Base-by-base conservation (phyloP, 305 asterid species). In the Fraxinus paxiana region DNA sequence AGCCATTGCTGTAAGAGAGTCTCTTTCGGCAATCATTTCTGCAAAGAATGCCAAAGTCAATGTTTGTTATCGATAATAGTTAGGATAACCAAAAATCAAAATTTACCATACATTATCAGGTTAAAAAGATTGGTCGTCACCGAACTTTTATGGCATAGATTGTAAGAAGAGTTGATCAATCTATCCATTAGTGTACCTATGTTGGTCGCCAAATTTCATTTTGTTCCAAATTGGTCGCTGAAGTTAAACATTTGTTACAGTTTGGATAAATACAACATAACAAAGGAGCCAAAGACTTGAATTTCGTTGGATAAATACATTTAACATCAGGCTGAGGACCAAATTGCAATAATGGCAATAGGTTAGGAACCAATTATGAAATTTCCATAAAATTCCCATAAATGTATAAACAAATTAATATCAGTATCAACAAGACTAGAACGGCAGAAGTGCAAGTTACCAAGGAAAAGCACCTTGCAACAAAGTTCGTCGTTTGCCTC, bases 401-500 rank as follows among this genome's bases (percentile, higher is more conserved):
- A 18, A 56, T 56, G 67, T 9, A 56, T 8, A 6, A 18, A 56
- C 28, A 6, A 18, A 56, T 7, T 18, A 56, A 56, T 18, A 56
- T 6, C 67, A 6, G 67, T 56, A 56, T 56, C 20, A 22, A 56
- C 67, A 56, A 18, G 28, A 56, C 67, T 56, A 56, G 67, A 56
- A 56, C 13, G 10, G 12, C 28, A 56, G 67, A 56, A 56, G 67
- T 56, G 67, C 67, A 56, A 56, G 67, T 56, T 56, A 56, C 28
- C 28, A 3, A 67, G 56, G 30, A 69, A 38, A 46, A 69, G 18
- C 67, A 89, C 91, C 91, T 83, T 82, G 85, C 13, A 84, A 83
- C 43, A 82, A 84, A 13, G 80, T 74, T 22, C 82, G 83, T 3
- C 83, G 88, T 82, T 89, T 88, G 79, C 88, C 87, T 77, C 86